Base-by-base conservation (phyloP, 352 stramenopile species). In the Globisporangium megalacanthum region DNA sequence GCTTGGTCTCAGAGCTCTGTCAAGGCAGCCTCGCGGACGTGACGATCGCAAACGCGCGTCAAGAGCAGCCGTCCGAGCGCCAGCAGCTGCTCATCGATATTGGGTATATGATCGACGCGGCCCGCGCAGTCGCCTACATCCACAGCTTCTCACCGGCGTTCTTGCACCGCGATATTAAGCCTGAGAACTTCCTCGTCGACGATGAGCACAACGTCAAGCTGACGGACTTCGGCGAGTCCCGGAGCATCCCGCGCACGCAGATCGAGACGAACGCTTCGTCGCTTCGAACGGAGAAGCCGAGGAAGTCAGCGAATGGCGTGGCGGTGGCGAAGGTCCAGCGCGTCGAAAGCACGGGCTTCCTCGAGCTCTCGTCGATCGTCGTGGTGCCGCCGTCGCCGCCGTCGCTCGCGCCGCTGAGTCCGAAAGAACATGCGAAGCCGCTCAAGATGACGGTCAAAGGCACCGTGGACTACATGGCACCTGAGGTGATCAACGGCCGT, bases 391-490 rank as follows among this genome's bases (percentile, higher is more conserved):
- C 35, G 1, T 41, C 22, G 7, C 5, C 48, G 17, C 35, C 20
- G 36, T 61, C 47, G 13, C 19, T 39, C 14, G 35, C 39, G 37
- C 36, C 39, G 1, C 47, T 25, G 25, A 57, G 39, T 31, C 52
- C 39, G 17, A 52, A 52, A 14, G 42, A 46, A 2, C 42, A 52
- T 2, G 31, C 44, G 17, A 22, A 11, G 19, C 41, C 42, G 6
- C 52, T 55, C 17, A 77, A 77, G 46, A 86, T 86, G 75, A 80
- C 74, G 4, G 78, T 92, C 47, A 78, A 72, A 2, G 83, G 83
- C 10, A 92, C 83, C 2, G 75, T 89, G 25, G 66, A 72, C 56
- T 90, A 88, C 66, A 92, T 92, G 79, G 68, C 82, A 17, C 82
- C 82, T 1, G 82, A 92, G 55, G 67, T 92, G 65, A 84, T 92